Conservation (phyloP, 441 rosid genomes). For the Pelargonium cotyledonis region DNA sequence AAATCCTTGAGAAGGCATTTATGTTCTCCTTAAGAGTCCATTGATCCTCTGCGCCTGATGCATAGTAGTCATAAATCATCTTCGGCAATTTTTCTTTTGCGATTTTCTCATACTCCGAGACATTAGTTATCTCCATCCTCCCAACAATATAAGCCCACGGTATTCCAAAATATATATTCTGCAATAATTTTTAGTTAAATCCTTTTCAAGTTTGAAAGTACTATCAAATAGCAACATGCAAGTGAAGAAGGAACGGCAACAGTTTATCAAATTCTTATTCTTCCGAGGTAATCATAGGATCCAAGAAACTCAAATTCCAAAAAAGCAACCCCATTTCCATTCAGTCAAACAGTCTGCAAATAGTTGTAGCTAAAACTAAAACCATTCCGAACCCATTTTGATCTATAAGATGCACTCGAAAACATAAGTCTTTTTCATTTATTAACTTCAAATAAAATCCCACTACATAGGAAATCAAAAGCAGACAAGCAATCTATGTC, state of each 20-base stretch:
- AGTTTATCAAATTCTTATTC: not conserved
- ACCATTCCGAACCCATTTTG: not conserved
- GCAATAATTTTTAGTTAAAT: not conserved
- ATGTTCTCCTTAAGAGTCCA: conserved; percentile 88
- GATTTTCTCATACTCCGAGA: conserved; percentile 68
- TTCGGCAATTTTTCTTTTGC: conserved; percentile 88
- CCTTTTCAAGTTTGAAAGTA: not conserved
- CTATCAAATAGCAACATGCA: not conserved
- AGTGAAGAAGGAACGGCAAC: not conserved
- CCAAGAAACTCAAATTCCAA: not conserved
- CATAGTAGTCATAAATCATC: conserved; percentile 91
- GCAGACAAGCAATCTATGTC: not conserved
- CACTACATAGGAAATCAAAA: not conserved
- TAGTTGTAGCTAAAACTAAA: not conserved
- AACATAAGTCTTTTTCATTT: not conserved
- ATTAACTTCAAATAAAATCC: not conserved
- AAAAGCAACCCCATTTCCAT: not conserved
- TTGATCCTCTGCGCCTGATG: conserved; percentile 93
- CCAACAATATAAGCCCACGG: not conserved
- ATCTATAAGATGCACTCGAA: not conserved
- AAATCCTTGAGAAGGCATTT: conserved; percentile 76
- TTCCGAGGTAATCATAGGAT: not conserved
- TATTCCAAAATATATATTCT: not conserved
- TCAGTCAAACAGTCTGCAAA: not conserved
- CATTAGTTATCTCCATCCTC: conserved; percentile 90